These are phyloP conservation scores for Peronospora belbahrii DNA, from an alignment of 352 stramenopile species.

Conservation along the genomic window DNA sequence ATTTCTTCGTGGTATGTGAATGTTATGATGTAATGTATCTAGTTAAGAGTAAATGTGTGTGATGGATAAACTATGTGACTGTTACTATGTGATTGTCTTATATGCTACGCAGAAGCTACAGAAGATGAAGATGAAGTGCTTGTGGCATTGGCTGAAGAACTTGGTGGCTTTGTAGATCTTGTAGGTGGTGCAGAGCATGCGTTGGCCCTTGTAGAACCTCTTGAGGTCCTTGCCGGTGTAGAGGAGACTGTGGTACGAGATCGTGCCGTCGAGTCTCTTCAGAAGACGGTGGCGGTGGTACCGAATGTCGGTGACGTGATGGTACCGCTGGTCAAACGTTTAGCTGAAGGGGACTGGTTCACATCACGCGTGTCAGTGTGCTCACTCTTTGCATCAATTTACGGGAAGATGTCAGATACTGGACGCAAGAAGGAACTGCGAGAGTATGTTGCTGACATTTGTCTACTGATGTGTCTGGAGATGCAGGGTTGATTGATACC, in stretches of 20 bases:
- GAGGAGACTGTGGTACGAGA: slow-evolving; percentile 93
- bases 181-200: slow-evolving; percentile 66
- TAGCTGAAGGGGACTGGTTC: slow-evolving; percentile 85
- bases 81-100: neutral
- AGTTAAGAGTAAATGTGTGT: slow-evolving; percentile 4
- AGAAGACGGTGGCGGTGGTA: slow-evolving; percentile 62
- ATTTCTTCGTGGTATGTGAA: slow-evolving; percentile 65
- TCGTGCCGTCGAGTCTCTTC: slow-evolving; percentile 59
- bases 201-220: slow-evolving; percentile 73
- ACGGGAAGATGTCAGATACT: slow-evolving; percentile 49
- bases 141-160: slow-evolving; percentile 84
- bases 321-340: slow-evolving; percentile 67
- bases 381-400: slow-evolving; percentile 70
- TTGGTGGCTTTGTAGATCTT: slow-evolving; percentile 87
- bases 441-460: slow-evolving; percentile 43
- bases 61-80: no score
- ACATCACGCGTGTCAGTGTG: slow-evolving; percentile 84
- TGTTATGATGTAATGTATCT: neutral
- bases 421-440: slow-evolving; percentile 73
- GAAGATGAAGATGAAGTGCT: slow-evolving; percentile 92
- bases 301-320: slow-evolving; percentile 57
- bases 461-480: neutral
- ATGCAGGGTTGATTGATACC: neutral
- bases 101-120: slow-evolving; percentile 48
- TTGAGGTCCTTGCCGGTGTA: slow-evolving; percentile 87